Conservation (phyloP, 805 yeast genomes). For the Starmerella cellae region DNA sequence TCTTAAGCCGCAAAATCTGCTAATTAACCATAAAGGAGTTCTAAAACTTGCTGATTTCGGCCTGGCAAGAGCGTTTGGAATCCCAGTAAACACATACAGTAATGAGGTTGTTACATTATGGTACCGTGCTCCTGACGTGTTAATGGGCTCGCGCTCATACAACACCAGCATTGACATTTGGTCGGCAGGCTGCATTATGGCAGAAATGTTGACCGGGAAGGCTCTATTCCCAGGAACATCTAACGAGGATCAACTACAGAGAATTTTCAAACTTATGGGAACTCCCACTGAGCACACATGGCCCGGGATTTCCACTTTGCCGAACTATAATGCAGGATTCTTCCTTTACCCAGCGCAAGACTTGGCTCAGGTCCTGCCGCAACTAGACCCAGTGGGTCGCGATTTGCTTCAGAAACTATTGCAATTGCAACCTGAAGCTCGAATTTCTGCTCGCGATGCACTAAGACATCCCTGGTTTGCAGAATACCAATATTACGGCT, state of each 20-base stretch:
- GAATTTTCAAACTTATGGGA: slow-evolving; percentile 87
- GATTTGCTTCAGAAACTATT: slow-evolving; percentile 47
- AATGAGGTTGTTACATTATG: slow-evolving; percentile 96
- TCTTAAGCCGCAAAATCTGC: slow-evolving; percentile 86
- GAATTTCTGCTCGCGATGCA: slow-evolving; percentile 42
- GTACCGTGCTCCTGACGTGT: slow-evolving; percentile 96
- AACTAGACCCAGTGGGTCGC: slow-evolving; percentile 54
- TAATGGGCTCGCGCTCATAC: slow-evolving; percentile 87
- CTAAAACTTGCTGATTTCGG: slow-evolving; percentile 94
- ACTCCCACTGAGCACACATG: slow-evolving; percentile 92
- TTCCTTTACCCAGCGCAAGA: slow-evolving; percentile 83
- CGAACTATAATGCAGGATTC: slow-evolving; percentile 76
- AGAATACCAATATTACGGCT: slow-evolving; percentile 32
- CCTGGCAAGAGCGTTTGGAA: slow-evolving; percentile 92
- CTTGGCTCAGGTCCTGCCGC: slow-evolving; percentile 52
- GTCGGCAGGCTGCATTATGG: slow-evolving; percentile 97
- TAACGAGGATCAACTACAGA: slow-evolving; percentile 86
- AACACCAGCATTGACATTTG: slow-evolving; percentile 96
- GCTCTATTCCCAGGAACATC: slow-evolving; percentile 94
- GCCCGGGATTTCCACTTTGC: slow-evolving; percentile 81
- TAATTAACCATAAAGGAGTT: slow-evolving; percentile 81
- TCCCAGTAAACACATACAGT: slow-evolving; percentile 92
- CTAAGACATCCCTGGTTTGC: slow-evolving; percentile 66
- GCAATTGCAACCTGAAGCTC: slow-evolving; percentile 41
- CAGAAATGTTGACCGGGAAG: slow-evolving; percentile 97